phyloP scores from a whole-genome alignment of 192 early-diverging fungal genomes.

The Coemansia sp. region DNA sequence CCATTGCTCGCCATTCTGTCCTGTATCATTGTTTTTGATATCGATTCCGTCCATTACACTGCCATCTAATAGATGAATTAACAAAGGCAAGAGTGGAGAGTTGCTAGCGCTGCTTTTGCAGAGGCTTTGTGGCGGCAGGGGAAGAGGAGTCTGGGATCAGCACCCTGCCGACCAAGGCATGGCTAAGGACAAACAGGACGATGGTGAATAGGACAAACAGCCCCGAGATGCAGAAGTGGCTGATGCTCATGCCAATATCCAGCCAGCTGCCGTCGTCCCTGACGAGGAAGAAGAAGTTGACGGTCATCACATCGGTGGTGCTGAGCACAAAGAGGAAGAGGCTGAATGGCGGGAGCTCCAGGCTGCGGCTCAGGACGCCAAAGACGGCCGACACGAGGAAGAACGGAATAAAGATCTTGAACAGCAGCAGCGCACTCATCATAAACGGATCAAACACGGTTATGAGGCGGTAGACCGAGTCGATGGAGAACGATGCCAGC shows the following conservation, averaged over 20 bases:
- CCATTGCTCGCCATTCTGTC: no score
- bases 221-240: conserved; percentile 93
- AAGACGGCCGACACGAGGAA: conserved; percentile 86
- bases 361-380: conserved; percentile 72
- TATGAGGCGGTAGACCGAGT: conserved; percentile 86
- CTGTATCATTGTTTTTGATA: no score
- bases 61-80: no score
- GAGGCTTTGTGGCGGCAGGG: conserved; percentile 5
- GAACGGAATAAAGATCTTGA: conserved; percentile 95
- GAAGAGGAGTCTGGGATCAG: conserved; percentile 34
- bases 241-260: conserved; percentile 96
- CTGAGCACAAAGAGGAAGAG: conserved; percentile 84
- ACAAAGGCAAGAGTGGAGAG: conserved; percentile 35
- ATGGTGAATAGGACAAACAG: conserved; percentile 92
- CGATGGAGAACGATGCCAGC: conserved; percentile 81
- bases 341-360: conserved; percentile 83
- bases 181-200: conserved; percentile 78
- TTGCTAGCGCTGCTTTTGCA: conserved; percentile 57
- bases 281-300: conserved; percentile 97
- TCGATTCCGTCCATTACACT: no score
- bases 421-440: conserved; percentile 81
- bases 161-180: conserved; percentile 59
- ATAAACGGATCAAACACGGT: conserved; percentile 91
- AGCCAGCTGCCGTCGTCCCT: conserved; percentile 91
- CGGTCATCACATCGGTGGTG: conserved; percentile 90